A percentile compares a stretch with the other conserved stretches of the same genome.
phyloP scores from a whole-genome alignment of 495 filamentous ascomycete genomes.

The Hypoxylon crocopeplum region DNA sequence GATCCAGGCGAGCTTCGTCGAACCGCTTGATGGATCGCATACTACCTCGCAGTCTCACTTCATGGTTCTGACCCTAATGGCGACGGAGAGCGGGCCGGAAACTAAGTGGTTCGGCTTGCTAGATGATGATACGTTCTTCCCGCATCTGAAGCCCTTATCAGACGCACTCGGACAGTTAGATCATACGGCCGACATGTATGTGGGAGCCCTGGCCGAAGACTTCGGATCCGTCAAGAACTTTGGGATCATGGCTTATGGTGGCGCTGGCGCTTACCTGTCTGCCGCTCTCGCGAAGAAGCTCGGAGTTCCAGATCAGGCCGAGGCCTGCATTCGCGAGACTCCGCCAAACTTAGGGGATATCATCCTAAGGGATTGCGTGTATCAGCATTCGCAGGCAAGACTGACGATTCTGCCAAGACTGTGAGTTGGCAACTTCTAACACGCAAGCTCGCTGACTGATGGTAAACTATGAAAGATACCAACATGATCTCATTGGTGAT shows the following conservation, averaged over 20 bases:
- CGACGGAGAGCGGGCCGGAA: conserved; percentile 54
- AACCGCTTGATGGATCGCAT: conserved; percentile 53
- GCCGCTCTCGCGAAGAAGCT: conserved; percentile 61
- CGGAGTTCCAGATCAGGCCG: conserved; percentile 52
- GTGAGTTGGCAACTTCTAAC: background rate
- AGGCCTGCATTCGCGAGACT: conserved; percentile 54
- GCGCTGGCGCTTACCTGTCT: conserved; percentile 70
- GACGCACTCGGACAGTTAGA: conserved; percentile 52
- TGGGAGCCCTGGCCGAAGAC: conserved; percentile 68
- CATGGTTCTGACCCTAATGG: conserved; percentile 62
- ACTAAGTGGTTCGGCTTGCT: conserved; percentile 69
- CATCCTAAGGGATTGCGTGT: conserved; percentile 66
- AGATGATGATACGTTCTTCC: conserved; percentile 76
- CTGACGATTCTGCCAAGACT: conserved; percentile 63
- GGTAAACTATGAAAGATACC: conserved; percentile 40
- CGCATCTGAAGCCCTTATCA: conserved; percentile 63
- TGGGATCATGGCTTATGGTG: conserved; percentile 71
- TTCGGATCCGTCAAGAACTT: conserved; percentile 62
- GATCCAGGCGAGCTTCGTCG: conserved; percentile 59
- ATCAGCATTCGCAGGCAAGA: conserved; percentile 56
- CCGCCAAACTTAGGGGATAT: conserved; percentile 58
- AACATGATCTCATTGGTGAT: conserved; percentile 67
- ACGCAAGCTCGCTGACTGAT: background rate
- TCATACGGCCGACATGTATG: conserved; percentile 57
- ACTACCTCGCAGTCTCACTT: conserved; percentile 66